These are phyloP conservation scores for Eucalyptus pauciflora DNA, from an alignment of 345 rosid genomes.

Conservation along the genomic window DNA sequence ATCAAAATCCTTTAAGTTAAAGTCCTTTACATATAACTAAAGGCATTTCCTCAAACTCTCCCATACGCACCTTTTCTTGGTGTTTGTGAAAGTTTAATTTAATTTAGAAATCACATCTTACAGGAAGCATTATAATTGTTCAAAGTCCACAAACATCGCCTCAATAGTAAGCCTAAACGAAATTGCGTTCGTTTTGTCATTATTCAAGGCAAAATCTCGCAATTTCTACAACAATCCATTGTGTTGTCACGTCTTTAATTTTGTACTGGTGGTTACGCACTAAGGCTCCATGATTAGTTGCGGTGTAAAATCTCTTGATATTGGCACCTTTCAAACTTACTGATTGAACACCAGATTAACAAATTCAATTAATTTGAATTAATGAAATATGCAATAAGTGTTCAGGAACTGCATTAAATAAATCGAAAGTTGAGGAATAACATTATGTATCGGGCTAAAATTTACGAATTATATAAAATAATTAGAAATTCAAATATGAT, in stretches of 20 bases:
- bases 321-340: neutral
- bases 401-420: fast-evolving
- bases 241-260: neutral
- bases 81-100: neutral
- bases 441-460: fast-evolving
- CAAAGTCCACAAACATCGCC: neutral
- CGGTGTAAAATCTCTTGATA: neutral
- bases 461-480: fast-evolving
- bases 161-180: neutral
- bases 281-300: neutral
- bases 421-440: neutral
- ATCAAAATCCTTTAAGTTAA: neutral
- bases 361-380: neutral
- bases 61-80: neutral
- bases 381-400: neutral
- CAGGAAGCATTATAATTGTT: too few relatives aligned
- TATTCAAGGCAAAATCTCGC: neutral
- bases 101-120: neutral
- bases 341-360: fast-evolving
- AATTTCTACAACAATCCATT: too few relatives aligned
- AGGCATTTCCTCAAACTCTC: neutral
- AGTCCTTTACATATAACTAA: neutral
- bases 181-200: neutral
- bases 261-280: neutral
- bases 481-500: neutral